Evolutionary conservation across 768 basidiomycete species (phyloP).

Genomic region (Rhizopogon vulgaris): DNA sequence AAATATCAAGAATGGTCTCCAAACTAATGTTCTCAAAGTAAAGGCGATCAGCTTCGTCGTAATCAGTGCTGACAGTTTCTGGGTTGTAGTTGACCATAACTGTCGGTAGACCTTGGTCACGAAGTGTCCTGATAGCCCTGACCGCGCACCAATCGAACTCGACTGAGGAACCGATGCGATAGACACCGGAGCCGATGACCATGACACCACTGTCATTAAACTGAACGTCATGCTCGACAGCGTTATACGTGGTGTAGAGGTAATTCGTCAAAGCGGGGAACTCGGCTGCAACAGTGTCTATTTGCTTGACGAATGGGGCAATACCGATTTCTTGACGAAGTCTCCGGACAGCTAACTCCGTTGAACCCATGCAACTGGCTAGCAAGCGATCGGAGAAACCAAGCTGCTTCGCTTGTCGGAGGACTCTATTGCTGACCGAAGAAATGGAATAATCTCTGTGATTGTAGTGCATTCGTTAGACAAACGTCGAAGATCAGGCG

Average conservation of each 20-base stretch:
- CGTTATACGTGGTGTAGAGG: conserved; percentile 97
- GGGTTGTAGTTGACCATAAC: conserved; percentile 99
- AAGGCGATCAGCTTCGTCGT: conserved; percentile 95
- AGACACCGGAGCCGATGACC: conserved; percentile 97
- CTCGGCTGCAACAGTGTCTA: conserved; percentile 97
- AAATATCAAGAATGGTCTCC: conserved; percentile 95
- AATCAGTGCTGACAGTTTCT: conserved; percentile 98
- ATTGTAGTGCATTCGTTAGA: neutral
- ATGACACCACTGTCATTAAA: conserved; percentile 94
- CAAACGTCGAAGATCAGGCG: neutral
- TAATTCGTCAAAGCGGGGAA: conserved; percentile 99
- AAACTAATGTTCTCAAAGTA: conserved; percentile 99
- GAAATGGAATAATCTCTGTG: conserved; percentile 58
- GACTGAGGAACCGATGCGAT: conserved; percentile 97
- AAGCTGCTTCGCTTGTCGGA: conserved; percentile 84
- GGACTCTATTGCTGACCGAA: conserved; percentile 51
- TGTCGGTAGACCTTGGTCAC: conserved; percentile 90
- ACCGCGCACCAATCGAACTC: conserved; percentile 99
- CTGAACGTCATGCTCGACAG: conserved; percentile 83
- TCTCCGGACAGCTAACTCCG: conserved; percentile 87
- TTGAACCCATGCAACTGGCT: conserved; percentile 77
- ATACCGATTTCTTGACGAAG: conserved; percentile 81
- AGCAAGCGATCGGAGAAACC: conserved; percentile 96
- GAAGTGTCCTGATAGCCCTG: conserved; percentile 90
- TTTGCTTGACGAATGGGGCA: conserved; percentile 93